A percentile compares a stretch with the other conserved stretches of the same genome.
Conservation (phyloP, 768 basidiomycete genomes). For the Pulveroboletus sp. region DNA sequence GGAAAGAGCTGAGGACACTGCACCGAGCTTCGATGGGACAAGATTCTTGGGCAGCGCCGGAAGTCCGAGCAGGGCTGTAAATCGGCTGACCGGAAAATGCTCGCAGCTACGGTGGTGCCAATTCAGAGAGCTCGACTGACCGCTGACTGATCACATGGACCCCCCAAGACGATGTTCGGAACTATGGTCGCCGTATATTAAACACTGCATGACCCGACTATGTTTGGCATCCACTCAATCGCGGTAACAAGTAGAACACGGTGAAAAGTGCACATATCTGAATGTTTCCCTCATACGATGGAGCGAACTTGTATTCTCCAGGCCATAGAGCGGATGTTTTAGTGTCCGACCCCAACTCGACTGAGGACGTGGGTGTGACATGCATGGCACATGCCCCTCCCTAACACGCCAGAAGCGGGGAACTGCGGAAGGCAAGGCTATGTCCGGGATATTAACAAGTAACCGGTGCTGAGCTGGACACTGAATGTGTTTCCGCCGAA, state of each 20-base stretch:
- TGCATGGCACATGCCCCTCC: too few species aligned
- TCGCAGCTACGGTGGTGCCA: too few species aligned
- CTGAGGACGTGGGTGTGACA: not conserved
- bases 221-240: not conserved
- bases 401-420: not conserved
- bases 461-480: slow-evolving; percentile 13
- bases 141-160: slow-evolving; percentile 11
- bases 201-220: too few species aligned
- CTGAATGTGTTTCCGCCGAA: slow-evolving; percentile 12
- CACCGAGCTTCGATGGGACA: slow-evolving; percentile 10
- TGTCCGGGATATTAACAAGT: not conserved
- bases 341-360: not conserved
- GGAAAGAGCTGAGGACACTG: slow-evolving; percentile 13
- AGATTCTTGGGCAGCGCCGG: slow-evolving; percentile 2
- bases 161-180: not conserved
- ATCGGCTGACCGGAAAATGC: slow-evolving; percentile 5
- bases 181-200: not conserved
- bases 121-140: not conserved
- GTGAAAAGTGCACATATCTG: too few species aligned
- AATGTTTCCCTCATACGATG: slow-evolving; percentile 8
- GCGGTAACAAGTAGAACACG: not conserved
- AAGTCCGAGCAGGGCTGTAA: not conserved
- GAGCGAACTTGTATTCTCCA: not conserved
- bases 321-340: not conserved
- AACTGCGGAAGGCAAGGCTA: slow-evolving; percentile 6